phyloP scores from a whole-genome alignment of 1,284 basidiomycete species.

The Papiliotrema fonsecae region DNA sequence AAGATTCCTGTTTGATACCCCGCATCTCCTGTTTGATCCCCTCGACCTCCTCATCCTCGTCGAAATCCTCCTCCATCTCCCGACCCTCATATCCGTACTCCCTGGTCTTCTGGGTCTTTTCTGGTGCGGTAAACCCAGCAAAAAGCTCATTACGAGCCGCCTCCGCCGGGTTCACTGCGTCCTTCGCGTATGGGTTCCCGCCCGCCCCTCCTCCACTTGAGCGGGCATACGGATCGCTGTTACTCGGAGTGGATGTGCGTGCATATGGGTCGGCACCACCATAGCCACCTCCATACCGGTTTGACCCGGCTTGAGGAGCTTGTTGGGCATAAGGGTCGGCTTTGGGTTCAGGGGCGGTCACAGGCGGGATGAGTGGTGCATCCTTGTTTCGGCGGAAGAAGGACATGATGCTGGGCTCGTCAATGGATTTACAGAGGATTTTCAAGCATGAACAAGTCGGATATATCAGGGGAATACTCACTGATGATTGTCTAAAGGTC shows the following conservation, averaged over 20 bases:
- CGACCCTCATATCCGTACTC: conserved; percentile 46
- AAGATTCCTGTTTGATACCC: conserved; percentile 87
- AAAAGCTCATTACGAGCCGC: conserved; percentile 62
- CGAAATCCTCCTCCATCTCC: conserved; percentile 58
- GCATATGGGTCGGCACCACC: conserved; percentile 49
- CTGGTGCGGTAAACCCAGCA: conserved; percentile 26
- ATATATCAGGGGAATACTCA: too few relatives aligned
- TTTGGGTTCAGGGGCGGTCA: conserved; percentile 20
- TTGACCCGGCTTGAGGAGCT: neutral
- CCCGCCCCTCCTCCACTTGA: neutral
- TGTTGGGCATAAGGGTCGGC: conserved; percentile 43
- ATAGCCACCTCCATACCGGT: conserved; percentile 10
- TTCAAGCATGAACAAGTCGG: neutral
- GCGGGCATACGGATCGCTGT: neutral
- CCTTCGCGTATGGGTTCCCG: conserved; percentile 26
- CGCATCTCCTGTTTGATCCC: conserved; percentile 91
- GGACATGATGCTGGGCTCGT: conserved; percentile 55
- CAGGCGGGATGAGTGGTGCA: conserved; percentile 62
- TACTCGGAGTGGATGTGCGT: neutral
- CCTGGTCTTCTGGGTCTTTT: conserved; percentile 44
- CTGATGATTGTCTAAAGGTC: neutral
- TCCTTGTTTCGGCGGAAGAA: conserved; percentile 68
- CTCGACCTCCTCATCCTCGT: conserved; percentile 89
- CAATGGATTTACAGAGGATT: neutral
- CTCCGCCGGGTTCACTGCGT: conserved; percentile 40